Evolutionary conservation across 2,329 filamentous ascomycete species (phyloP).

Genomic region (Venturia nashicola): DNA sequence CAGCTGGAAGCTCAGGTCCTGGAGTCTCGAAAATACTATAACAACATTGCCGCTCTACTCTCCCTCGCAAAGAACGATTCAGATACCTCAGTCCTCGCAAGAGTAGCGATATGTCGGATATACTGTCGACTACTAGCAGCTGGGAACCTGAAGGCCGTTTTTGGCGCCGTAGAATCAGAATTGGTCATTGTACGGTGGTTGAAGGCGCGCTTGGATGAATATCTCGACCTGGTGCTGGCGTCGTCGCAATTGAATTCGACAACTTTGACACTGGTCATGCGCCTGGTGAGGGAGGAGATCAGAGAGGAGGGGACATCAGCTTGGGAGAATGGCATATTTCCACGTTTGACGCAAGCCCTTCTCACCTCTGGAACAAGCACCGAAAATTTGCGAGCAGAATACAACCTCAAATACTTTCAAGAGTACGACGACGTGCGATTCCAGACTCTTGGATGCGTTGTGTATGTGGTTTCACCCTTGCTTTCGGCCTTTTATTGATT

Average conservation of each 20-base stretch:
- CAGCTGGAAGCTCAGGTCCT: slow-evolving; percentile 66
- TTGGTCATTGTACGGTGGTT: slow-evolving; percentile 66
- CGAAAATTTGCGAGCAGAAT: slow-evolving; percentile 55
- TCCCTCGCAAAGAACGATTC: slow-evolving; percentile 27
- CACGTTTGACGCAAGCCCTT: slow-evolving; percentile 49
- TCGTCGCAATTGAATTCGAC: slow-evolving; percentile 53
- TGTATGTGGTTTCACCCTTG: slow-evolving; percentile 36
- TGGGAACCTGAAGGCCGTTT: slow-evolving; percentile 50
- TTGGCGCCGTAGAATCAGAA: slow-evolving; percentile 49
- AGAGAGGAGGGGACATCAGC: slow-evolving; percentile 50
- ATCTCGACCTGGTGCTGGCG: slow-evolving; percentile 50
- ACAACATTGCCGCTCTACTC: slow-evolving; percentile 70
- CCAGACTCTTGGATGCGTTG: slow-evolving; percentile 64
- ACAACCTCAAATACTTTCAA: slow-evolving; percentile 65
- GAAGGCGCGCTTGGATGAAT: slow-evolving; percentile 60
- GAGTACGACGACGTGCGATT: slow-evolving; percentile 76
- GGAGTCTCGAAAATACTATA: slow-evolving; percentile 81
- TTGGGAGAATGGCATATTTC: slow-evolving; percentile 59
- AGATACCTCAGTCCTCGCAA: slow-evolving; percentile 38
- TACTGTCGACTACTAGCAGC: slow-evolving; percentile 71
- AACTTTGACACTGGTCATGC: slow-evolving; percentile 69
- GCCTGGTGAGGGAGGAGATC: slow-evolving; percentile 68
- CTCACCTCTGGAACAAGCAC: slow-evolving; percentile 42
- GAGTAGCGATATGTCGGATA: slow-evolving; percentile 72
- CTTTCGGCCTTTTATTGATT: not conserved